Base-by-base conservation (phyloP, 768 basidiomycete genomes). In the Boletales sp. region DNA sequence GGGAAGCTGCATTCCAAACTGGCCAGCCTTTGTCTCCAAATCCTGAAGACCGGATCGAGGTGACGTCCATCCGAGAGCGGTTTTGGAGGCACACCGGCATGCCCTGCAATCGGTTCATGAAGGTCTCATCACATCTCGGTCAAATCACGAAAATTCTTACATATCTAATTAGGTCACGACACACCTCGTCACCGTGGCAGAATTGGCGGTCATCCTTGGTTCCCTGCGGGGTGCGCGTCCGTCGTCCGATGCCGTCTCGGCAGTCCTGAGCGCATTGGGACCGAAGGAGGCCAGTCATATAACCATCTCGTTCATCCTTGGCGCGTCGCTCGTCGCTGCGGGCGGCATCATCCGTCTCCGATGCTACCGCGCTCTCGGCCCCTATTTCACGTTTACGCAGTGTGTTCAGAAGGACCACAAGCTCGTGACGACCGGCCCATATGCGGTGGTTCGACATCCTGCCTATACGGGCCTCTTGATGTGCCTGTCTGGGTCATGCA, bases 361-460 rank as follows among this genome's bases (percentile, higher is more conserved):
- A 8, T 50, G 54, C 18, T 58, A 50, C 14, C 50, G 40, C 13
- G 33, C 39, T 5, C 61, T 66, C 13, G 66, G 66, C 2, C 44
- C 38, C 1, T 40, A 48, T 21, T 68, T 57, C 21, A 68, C 59
- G 1, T 55, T 57, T 18, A 36, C 54, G 10, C 54, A 58, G 14
- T 55, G 57, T 31, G n/a, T 65, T 11, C 49, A 54, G 21, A 53
- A 54, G 18, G 54, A 57, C 0, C 64, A 59, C 45, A 55, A 33
- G 25, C 54, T 70, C 18, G 39, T 69, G 14, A 68, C 62, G n/a
- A 46, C 30, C 0, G 66, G 64, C 2, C 62, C 61, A 1, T 70
- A 69, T 30, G n/a, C 53, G 1, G 25, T 58, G 19, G 56, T 69
- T 5, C 62, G 67, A 2, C 69, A 70, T 28, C 66, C 67, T 1